Conservation (phyloP, 345 rosid genomes). For the Moringa oleifera region DNA sequence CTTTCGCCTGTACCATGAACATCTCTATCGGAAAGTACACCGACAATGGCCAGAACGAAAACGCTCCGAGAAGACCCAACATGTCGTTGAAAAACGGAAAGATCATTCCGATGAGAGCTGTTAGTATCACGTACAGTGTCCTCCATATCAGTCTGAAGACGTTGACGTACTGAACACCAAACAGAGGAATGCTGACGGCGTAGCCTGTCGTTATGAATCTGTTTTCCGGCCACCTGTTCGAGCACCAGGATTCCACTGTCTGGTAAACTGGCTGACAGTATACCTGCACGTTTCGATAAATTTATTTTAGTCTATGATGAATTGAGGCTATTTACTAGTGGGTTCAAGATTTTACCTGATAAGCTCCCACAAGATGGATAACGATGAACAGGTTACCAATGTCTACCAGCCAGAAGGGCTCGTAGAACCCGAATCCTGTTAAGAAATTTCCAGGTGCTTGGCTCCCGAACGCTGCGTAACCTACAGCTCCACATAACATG, state of each 20-base stretch:
- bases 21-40: slow-evolving; percentile 22
- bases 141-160: slow-evolving; percentile 10
- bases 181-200: background rate
- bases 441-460: slow-evolving; percentile 35
- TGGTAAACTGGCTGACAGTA: slow-evolving; percentile 24
- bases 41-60: slow-evolving; percentile 19
- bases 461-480: slow-evolving; percentile 42
- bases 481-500: slow-evolving; percentile 24
- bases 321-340: background rate
- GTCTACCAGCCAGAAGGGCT: slow-evolving; percentile 39
- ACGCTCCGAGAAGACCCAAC: slow-evolving; percentile 17
- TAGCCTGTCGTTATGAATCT: background rate
- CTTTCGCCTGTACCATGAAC: slow-evolving; percentile 6
- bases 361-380: slow-evolving; percentile 36
- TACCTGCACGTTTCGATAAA: slow-evolving; percentile 13
- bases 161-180: background rate
- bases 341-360: slow-evolving; percentile 26
- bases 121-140: slow-evolving; percentile 16
- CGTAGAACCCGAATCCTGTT: slow-evolving; percentile 26
- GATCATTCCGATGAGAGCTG: slow-evolving; percentile 25
- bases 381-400: slow-evolving; percentile 31
- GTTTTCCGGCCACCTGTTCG: background rate
- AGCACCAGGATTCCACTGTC: background rate
- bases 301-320: background rate
- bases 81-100: slow-evolving; percentile 29